Percentiles rank a stretch among this genome's conserved stretches.
These are phyloP conservation scores for Cyclotella choctawhatcheeana DNA, from an alignment of 108 stramenopile genomes.

Conservation along the genomic window DNA sequence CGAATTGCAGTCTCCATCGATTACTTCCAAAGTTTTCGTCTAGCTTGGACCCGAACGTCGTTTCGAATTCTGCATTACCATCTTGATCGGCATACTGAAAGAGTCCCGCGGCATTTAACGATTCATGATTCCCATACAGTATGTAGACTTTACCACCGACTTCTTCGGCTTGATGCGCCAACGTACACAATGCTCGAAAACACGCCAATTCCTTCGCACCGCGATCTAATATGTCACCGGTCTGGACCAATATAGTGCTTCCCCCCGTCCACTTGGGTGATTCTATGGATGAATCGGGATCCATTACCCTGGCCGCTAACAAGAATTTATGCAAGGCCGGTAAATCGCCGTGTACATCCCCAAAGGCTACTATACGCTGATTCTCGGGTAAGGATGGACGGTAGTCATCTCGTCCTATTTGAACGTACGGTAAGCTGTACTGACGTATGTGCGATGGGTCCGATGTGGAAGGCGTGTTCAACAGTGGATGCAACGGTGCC, in stretches of 20 bases:
- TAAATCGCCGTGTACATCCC: conserved; percentile 83
- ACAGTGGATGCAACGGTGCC: conserved; percentile 31
- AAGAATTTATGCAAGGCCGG: conserved; percentile 58
- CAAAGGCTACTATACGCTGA: conserved; percentile 73
- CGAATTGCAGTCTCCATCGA: conserved; percentile 75
- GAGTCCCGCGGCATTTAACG: conserved; percentile 70
- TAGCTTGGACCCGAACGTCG: conserved; percentile 27
- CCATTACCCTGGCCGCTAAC: conserved; percentile 37
- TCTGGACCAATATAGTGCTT: conserved; percentile 72
- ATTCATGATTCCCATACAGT: conserved; percentile 82
- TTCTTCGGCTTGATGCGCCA: conserved; percentile 63
- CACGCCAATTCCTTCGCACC: conserved; percentile 74
- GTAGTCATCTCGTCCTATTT: conserved; percentile 42
- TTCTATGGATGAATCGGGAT: conserved; percentile 18
- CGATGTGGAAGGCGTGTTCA: conserved; percentile 5
- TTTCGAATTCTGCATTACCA: conserved; percentile 68
- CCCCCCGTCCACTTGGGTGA: conserved; percentile 61
- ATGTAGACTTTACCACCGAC: conserved; percentile 62
- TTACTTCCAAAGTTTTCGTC: conserved; percentile 47
- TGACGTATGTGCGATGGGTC: conserved; percentile 23
- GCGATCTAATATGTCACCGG: conserved; percentile 80
- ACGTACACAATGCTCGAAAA: conserved; percentile 53
- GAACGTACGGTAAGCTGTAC: conserved; percentile 35
- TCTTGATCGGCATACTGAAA: conserved; percentile 70
- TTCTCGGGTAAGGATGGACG: conserved; percentile 33